phyloP scores from a whole-genome alignment of 2,329 filamentous ascomycete genomes.

The Dactylella cylindrospora region DNA sequence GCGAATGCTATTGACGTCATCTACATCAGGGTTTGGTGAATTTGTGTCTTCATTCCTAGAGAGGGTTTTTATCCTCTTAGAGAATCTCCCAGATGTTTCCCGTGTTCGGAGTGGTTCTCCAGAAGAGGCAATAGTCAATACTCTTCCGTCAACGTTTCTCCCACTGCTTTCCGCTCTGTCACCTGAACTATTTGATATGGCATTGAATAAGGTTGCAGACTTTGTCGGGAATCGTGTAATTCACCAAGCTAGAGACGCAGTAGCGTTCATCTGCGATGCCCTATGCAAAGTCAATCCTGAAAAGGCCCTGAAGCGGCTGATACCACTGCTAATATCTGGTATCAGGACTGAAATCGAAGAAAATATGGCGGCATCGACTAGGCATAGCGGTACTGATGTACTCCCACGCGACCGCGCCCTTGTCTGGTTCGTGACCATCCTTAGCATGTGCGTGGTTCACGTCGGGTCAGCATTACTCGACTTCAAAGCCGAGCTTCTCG shows the following conservation, averaged over 20 bases:
- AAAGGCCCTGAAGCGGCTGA: conserved; percentile 85
- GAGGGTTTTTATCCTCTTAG: conserved; percentile 89
- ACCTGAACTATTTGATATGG: conserved; percentile 88
- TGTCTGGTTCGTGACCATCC: conserved; percentile 95
- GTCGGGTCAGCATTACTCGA: conserved; percentile 86
- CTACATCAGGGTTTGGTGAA: conserved; percentile 88
- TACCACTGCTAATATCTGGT: conserved; percentile 85
- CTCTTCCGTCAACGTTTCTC: conserved; percentile 84
- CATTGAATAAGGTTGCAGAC: conserved; percentile 83
- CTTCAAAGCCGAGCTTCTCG: conserved; percentile 84
- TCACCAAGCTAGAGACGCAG: conserved; percentile 92
- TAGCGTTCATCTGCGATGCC: conserved; percentile 97
- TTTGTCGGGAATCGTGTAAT: conserved; percentile 95
- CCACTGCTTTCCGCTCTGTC: conserved; percentile 88
- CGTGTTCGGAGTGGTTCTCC: conserved; percentile 86
- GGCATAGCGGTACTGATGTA: conserved; percentile 90
- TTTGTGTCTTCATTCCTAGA: conserved; percentile 88
- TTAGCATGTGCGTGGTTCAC: conserved; percentile 97
- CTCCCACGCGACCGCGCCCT: conserved; percentile 87
- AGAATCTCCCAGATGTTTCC: conserved; percentile 89
- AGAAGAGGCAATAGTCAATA: conserved; percentile 96
- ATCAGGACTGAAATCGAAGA: conserved; percentile 97
- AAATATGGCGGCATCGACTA: conserved; percentile 90
- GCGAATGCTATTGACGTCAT: conserved; percentile 83
- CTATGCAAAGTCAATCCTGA: conserved; percentile 93